Percentiles rank a stretch among this genome's conserved stretches.
Evolutionary conservation across 2,329 filamentous ascomycete genomes (phyloP).

Genomic region (Phaeosphaeriaceae sp.): DNA sequence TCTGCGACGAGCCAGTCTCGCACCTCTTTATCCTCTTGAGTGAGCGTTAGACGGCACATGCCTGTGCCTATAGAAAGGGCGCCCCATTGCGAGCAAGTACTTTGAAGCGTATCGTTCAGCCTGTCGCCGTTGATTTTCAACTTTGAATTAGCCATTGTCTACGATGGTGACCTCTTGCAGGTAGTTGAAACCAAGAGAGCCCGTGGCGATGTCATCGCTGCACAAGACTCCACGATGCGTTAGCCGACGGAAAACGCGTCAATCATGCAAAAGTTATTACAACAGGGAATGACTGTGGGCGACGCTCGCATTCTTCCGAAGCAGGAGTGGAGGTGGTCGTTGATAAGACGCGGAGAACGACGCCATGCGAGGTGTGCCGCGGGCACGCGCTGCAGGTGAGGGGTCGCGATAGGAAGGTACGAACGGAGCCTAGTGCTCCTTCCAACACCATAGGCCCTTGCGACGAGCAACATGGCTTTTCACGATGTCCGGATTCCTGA

Average conservation of each 20-base stretch:
- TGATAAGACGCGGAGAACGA: slow-evolving; percentile 29
- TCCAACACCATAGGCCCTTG: slow-evolving; percentile 9
- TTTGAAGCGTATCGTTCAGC: slow-evolving; percentile 31
- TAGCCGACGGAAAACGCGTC: slow-evolving; percentile 13
- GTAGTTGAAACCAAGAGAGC: not conserved
- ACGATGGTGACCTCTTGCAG: not conserved
- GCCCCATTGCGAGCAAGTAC: slow-evolving; percentile 37
- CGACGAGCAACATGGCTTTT: slow-evolving; percentile 7
- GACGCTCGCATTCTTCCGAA: slow-evolving; percentile 1
- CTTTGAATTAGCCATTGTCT: slow-evolving; percentile 7
- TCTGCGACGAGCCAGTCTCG: slow-evolving; percentile 41
- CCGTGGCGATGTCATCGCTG: not conserved
- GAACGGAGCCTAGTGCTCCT: slow-evolving; percentile 20
- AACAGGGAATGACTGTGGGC: slow-evolving; percentile 19
- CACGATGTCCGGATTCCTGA: not conserved
- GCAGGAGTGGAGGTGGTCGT: slow-evolving; percentile 7
- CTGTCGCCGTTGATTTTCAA: slow-evolving; percentile 32
- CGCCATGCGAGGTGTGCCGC: slow-evolving; percentile 10
- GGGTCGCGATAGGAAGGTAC: slow-evolving; percentile 35
- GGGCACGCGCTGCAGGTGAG: slow-evolving; percentile 29
- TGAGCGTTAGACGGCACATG: slow-evolving; percentile 74
- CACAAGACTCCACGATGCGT: slow-evolving; percentile 2
- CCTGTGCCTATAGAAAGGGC: slow-evolving; percentile 59
- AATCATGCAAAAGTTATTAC: slow-evolving; percentile 10
- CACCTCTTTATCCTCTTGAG: slow-evolving; percentile 33